These are phyloP conservation scores for Posidonia australis DNA, from an alignment of 106 monocot genomes.

Conservation along the genomic window DNA sequence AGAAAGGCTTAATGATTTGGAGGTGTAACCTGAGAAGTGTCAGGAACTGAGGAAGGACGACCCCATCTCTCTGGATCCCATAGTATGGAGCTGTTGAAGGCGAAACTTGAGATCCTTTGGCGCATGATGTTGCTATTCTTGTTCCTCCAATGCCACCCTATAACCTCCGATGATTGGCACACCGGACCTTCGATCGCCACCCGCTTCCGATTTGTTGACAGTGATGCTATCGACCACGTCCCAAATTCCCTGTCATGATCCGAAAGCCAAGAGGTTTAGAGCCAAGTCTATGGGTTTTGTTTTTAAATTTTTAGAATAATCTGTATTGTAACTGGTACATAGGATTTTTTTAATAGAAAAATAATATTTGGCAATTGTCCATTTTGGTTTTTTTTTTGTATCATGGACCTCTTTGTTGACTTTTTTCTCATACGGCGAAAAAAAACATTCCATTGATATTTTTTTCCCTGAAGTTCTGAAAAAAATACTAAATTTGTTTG, in stretches of 20 bases:
- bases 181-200: slow-evolving; percentile 67
- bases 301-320: too few species aligned
- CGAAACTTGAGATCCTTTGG: slow-evolving; percentile 33
- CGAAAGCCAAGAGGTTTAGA: background rate
- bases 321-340: too few species aligned
- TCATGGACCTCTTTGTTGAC: too few species aligned
- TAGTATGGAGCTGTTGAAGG: slow-evolving; percentile 67
- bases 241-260: slow-evolving; percentile 40
- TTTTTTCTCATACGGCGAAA: too few species aligned
- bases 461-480: too few species aligned
- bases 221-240: slow-evolving; percentile 65
- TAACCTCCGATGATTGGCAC: slow-evolving; percentile 39
- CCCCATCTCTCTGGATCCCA: slow-evolving; percentile 74
- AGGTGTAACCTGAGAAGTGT: slow-evolving; percentile 43
- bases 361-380: too few species aligned
- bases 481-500: too few species aligned
- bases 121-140: background rate
- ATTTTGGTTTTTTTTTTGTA: too few species aligned
- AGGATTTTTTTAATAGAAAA: too few species aligned
- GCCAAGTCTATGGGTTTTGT: background rate
- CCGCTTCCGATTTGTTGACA: slow-evolving; percentile 42
- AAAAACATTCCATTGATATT: too few species aligned
- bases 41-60: slow-evolving; percentile 27
- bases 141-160: slow-evolving; percentile 36
- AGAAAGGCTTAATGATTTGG: too few species aligned